Evolutionary conservation across 2,329 filamentous ascomycete species (phyloP).

Genomic region (Neocucurbitaria cava): DNA sequence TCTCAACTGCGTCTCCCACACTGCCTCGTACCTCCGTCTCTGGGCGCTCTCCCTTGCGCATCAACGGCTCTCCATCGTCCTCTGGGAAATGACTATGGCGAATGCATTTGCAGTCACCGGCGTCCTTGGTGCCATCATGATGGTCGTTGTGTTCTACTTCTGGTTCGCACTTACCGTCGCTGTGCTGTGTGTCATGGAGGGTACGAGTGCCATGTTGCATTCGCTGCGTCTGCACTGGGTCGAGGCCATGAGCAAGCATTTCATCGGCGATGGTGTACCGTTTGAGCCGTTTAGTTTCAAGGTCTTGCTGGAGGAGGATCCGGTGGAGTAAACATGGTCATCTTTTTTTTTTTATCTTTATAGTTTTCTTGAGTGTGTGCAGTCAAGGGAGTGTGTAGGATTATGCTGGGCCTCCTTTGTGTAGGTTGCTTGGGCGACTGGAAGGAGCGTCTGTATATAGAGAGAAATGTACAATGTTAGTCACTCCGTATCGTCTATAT

Average conservation of each 20-base stretch:
- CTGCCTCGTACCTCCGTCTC: conserved; percentile 95
- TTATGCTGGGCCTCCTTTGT: conserved; percentile 5
- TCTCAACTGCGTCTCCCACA: conserved; percentile 98
- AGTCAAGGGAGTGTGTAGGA: conserved; percentile 14
- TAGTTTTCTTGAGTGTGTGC: no score
- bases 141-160: conserved; percentile 81
- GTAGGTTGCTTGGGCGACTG: background rate
- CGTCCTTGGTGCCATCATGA: conserved; percentile 75
- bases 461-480: conserved; percentile 12
- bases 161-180: conserved; percentile 88
- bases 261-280: conserved; percentile 83
- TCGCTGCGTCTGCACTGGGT: conserved; percentile 93
- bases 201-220: conserved; percentile 94
- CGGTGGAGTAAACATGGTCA: conserved; percentile 40
- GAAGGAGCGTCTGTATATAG: conserved; percentile 12
- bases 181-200: conserved; percentile 92
- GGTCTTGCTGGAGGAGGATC: conserved; percentile 81
- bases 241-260: conserved; percentile 97
- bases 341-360: no score
- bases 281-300: conserved; percentile 92
- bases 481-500: background rate
- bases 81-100: conserved; percentile 95
- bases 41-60: conserved; percentile 97
- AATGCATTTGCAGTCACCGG: conserved; percentile 74
- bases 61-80: conserved; percentile 93